Conservation (phyloP, 495 filamentous ascomycete genomes). For the Aspergillus cavernicola region DNA sequence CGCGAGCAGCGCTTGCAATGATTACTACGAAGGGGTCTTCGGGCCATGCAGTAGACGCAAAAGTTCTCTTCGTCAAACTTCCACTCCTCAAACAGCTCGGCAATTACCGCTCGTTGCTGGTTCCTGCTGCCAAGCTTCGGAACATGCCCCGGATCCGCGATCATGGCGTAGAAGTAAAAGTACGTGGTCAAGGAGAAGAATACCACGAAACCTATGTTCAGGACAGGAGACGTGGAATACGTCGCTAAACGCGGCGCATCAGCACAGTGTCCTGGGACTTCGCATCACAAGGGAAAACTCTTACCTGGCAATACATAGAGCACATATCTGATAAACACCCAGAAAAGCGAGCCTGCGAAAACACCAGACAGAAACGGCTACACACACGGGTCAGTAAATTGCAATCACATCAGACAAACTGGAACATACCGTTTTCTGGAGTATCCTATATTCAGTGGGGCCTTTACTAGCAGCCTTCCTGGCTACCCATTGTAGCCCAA, state of each 20-base stretch:
- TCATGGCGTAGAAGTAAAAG: slow-evolving; percentile 84
- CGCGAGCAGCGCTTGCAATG: slow-evolving; percentile 88
- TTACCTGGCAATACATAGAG: slow-evolving; percentile 67
- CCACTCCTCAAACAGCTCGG: slow-evolving; percentile 75
- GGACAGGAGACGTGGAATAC: slow-evolving; percentile 57
- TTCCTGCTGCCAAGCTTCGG: slow-evolving; percentile 85
- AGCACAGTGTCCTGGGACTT: neutral
- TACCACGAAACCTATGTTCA: slow-evolving; percentile 69
- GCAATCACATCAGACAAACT: neutral
- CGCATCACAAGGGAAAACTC: slow-evolving; percentile 12
- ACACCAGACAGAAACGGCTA: slow-evolving; percentile 93
- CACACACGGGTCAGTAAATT: slow-evolving; percentile 7
- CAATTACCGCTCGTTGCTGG: slow-evolving; percentile 82
- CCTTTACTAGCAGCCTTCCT: slow-evolving; percentile 75
- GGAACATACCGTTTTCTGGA: slow-evolving; percentile 76
- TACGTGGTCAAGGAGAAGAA: slow-evolving; percentile 66
- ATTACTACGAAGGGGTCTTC: slow-evolving; percentile 88
- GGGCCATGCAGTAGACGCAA: slow-evolving; percentile 88
- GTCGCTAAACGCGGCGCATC: slow-evolving; percentile 46
- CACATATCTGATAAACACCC: slow-evolving; percentile 74
- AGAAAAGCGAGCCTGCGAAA: slow-evolving; percentile 83
- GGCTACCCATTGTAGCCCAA: slow-evolving; percentile 72
- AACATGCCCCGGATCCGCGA: slow-evolving; percentile 88
- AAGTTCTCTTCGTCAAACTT: slow-evolving; percentile 94
- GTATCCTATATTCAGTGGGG: slow-evolving; percentile 76